These are phyloP conservation scores for Cyamopsis tetragonoloba DNA, from an alignment of 306 rosid species.

Conservation along the genomic window DNA sequence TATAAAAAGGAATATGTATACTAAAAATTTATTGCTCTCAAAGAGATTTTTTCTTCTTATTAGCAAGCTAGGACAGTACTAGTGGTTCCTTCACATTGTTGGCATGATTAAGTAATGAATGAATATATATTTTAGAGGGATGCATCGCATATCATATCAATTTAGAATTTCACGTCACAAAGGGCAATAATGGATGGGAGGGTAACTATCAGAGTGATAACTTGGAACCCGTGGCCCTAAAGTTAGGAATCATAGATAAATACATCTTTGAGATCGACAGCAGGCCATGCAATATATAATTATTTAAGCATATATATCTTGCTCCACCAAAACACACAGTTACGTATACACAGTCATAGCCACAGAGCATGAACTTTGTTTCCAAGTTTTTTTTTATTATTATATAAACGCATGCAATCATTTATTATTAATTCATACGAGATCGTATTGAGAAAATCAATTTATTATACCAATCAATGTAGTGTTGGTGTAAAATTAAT, in stretches of 20 bases:
- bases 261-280: not conserved
- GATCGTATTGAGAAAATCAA: not conserved
- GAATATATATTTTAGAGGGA: not conserved
- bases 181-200: slow-evolving; percentile 26
- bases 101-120: too few species aligned
- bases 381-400: too few species aligned
- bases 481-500: too few species aligned
- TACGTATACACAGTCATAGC: not conserved
- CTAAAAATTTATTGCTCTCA: too few species aligned
- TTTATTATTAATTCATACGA: not conserved
- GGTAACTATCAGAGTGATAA: slow-evolving; percentile 21
- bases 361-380: not conserved
- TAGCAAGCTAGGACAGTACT: too few species aligned
- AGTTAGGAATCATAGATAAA: slow-evolving; percentile 25
- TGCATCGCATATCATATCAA: too few species aligned
- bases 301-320: too few species aligned
- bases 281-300: not conserved
- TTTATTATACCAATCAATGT: too few species aligned
- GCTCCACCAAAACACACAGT: not conserved
- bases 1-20: too few species aligned
- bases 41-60: too few species aligned
- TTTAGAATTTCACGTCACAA: not conserved
- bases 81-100: too few species aligned
- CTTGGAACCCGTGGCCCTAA: slow-evolving; percentile 31
- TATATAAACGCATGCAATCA: slow-evolving; percentile 2